A percentile compares a stretch with the other conserved stretches of the same genome.
These are phyloP conservation scores for Eucalyptus lansdowneana DNA, from an alignment of 345 rosid genomes.

Conservation along the genomic window DNA sequence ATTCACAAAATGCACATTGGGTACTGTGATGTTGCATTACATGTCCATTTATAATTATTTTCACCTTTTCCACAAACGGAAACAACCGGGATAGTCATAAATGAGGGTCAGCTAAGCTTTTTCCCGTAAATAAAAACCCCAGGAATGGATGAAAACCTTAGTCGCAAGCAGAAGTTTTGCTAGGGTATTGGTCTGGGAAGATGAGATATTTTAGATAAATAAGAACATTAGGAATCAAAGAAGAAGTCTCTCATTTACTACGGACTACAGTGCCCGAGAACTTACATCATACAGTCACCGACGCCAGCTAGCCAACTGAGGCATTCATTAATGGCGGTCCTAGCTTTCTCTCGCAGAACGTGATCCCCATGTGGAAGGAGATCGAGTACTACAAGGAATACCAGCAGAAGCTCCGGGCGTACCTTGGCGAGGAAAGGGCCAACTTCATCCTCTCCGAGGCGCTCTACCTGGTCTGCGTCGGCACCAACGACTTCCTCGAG, in stretches of 20 bases:
- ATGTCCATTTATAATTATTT: neutral
- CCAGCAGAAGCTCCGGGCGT: constrained; percentile 22
- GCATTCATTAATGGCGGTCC: neutral
- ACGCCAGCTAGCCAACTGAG: neutral
- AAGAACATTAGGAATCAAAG: neutral
- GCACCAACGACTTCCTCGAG: constrained; percentile 61
- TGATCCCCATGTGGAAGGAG: constrained; percentile 53
- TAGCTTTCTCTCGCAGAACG: constrained; percentile 21
- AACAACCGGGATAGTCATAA: neutral
- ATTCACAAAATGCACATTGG: neutral
- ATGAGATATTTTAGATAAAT: neutral
- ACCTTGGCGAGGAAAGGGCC: constrained; percentile 26
- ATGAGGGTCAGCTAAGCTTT: neutral
- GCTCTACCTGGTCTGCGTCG: constrained; percentile 40
- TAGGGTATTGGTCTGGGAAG: neutral
- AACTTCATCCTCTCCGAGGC: constrained; percentile 13
- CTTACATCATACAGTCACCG: neutral
- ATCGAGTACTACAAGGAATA: constrained; percentile 37
- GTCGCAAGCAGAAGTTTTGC: neutral
- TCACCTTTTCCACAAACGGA: neutral
- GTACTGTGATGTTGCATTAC: neutral
- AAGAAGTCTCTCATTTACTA: neutral
- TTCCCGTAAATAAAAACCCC: neutral
- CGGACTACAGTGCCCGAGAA: neutral
- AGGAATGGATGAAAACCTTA: neutral